Percentiles rank a stretch among this genome's conserved stretches.
phyloP scores from a whole-genome alignment of 1,284 basidiomycete genomes.

The Rugosomyces carneus region DNA sequence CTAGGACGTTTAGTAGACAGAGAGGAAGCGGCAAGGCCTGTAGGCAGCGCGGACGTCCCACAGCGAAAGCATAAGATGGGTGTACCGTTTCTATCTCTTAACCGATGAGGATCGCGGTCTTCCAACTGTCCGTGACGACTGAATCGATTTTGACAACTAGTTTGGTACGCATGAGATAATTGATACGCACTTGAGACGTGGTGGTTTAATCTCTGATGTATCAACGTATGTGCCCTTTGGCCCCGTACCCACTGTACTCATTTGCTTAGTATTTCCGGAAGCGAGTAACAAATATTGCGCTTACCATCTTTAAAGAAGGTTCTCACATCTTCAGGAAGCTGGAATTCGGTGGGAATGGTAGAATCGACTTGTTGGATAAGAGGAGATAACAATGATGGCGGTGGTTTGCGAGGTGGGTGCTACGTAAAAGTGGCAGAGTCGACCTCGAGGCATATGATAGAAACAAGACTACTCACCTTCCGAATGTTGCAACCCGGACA shows the following conservation, averaged over 20 bases:
- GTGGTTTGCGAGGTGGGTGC: conserved; percentile 61
- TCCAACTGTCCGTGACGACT: conserved; percentile 88
- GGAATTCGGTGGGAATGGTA: conserved; percentile 75
- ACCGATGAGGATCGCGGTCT: conserved; percentile 84
- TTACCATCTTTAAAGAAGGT: conserved; percentile 82
- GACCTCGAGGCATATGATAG: neutral
- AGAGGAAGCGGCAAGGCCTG: conserved; percentile 42
- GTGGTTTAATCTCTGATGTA: conserved; percentile 69
- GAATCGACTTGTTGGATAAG: conserved; percentile 63
- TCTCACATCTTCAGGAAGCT: conserved; percentile 85
- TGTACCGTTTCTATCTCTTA: conserved; percentile 81
- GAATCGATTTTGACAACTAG: conserved; percentile 15
- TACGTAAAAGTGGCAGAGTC: conserved; percentile 22
- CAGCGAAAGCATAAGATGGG: conserved; percentile 88
- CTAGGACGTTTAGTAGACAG: conserved; percentile 50
- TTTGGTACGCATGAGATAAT: conserved; percentile 13
- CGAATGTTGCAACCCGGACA: conserved; percentile 73
- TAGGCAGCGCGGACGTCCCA: conserved; percentile 70
- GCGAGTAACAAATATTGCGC: conserved; percentile 21
- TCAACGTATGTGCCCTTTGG: conserved; percentile 75
- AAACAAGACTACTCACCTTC: conserved; percentile 43
- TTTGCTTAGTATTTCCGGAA: conserved; percentile 13
- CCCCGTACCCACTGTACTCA: conserved; percentile 58
- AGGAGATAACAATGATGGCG: conserved; percentile 57
- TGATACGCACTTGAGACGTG: conserved; percentile 67